phyloP scores from a whole-genome alignment of 1,284 basidiomycete genomes.

The Ganoderma lingzhi region DNA sequence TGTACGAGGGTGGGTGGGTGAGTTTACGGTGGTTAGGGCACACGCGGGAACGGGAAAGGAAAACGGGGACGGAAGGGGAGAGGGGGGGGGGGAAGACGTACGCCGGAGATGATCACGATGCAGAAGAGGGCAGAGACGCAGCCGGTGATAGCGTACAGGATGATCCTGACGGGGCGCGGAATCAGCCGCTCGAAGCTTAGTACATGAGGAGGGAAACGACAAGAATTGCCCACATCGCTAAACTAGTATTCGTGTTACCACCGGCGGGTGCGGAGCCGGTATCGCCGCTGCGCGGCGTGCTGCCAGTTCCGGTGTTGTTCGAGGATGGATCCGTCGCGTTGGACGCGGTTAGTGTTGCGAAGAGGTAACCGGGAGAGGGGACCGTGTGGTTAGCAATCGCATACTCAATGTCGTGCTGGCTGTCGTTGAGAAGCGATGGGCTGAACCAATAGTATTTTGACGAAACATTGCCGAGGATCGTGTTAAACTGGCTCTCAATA shows the following conservation, averaged over 20 bases:
- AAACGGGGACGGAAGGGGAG: no score
- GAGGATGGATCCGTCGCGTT: conserved; percentile 58
- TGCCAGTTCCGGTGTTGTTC: conserved; percentile 19
- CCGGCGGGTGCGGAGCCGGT: conserved; percentile 24
- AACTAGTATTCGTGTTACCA: conserved; percentile 57
- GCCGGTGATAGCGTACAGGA: conserved; percentile 88
- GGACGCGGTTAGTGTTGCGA: conserved; percentile 71
- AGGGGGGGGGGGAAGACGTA: conserved; percentile 48
- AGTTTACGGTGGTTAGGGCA: neutral
- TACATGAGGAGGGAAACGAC: conserved; percentile 22
- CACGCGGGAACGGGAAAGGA: no score
- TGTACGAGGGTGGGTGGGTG: no score
- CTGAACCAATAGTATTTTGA: conserved; percentile 63
- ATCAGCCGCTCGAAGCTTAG: conserved; percentile 8
- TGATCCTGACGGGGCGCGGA: conserved; percentile 66
- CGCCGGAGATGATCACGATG: conserved; percentile 83
- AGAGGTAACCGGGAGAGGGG: conserved; percentile 63
- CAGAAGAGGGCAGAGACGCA: conserved; percentile 85
- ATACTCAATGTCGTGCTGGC: conserved; percentile 55
- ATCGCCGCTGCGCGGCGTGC: conserved; percentile 30
- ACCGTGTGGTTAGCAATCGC: conserved; percentile 54
- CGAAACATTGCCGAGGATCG: conserved; percentile 53
- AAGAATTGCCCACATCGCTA: conserved; percentile 69
- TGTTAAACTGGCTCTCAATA: conserved; percentile 69
- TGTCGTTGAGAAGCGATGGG: conserved; percentile 63